phyloP scores from a whole-genome alignment of 148 eudicot species.

The Hydrangea macrophylla region DNA sequence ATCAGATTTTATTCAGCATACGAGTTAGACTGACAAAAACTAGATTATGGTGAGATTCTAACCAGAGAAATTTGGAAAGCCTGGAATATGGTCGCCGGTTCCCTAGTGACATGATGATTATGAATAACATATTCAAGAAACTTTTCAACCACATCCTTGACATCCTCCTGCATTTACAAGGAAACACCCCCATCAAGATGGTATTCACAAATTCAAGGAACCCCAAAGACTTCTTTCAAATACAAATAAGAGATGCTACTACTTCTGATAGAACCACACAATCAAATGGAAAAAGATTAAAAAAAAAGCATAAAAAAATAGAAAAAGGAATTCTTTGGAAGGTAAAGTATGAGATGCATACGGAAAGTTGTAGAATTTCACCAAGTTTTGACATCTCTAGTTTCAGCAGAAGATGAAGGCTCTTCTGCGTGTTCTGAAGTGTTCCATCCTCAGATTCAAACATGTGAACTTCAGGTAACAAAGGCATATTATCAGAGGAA shows the following conservation, averaged over 20 bases:
- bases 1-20: neutral
- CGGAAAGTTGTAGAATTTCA: conserved; percentile 50
- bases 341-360: conserved; percentile 22
- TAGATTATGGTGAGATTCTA: conserved; percentile 14
- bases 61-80: conserved; percentile 93
- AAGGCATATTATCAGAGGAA: conserved; percentile 7
- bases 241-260: neutral
- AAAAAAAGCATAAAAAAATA: too few relatives aligned
- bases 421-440: conserved; percentile 35
- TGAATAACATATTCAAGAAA: conserved; percentile 68
- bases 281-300: too few relatives aligned
- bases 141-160: conserved; percentile 35
- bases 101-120: conserved; percentile 57
- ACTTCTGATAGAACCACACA: neutral
- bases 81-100: conserved; percentile 52
- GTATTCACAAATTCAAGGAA: neutral
- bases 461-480: conserved; percentile 5
- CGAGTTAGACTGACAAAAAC: neutral
- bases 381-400: conserved; percentile 40
- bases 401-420: conserved; percentile 39
- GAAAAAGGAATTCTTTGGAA: neutral
- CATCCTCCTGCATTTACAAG: conserved; percentile 56
- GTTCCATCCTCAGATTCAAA: conserved; percentile 23
- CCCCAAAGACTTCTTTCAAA: neutral
- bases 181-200: neutral